Evolutionary conservation across 2,329 filamentous ascomycete species (phyloP), one percentile per base, ranked within the genome.

Genomic region (Alternaria atra): DNA sequence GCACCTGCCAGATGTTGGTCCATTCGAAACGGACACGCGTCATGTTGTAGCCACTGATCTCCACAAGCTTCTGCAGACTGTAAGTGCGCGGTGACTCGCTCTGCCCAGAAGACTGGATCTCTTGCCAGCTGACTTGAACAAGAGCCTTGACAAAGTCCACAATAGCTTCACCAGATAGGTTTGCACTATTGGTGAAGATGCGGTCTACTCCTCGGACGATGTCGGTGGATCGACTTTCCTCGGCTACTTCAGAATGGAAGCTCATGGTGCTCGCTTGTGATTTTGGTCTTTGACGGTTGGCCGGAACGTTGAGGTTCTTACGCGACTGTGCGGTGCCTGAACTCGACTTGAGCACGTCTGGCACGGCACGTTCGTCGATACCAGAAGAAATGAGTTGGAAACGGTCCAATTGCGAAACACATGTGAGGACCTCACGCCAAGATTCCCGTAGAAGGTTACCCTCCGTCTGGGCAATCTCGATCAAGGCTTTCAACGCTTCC

Each of bases 31-130:
- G 91, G 35, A 99, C 94, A 84, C 95, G 90, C 60, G 92, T 93
- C 95, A 99, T 99, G 82, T 99, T 99, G 87, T 99, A 99, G 80
- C 97, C 97, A 78, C 93, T 97, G 79, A 99, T 98, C 80, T 99
- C 95, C 15, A 99, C 96, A 65, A 99, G 88, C 80, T 99, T 99
- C 76, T 99, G 95, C 63, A 99, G 83, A 81, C 94, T 97, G 84
- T 97, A 99, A 8, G 94, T 99, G 55, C 96, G 89, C 10, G 95
- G 95, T 23, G 93, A 96, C 62, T 99, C 95, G 74, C 94, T 97
- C 58, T 94, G 92, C 0, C 95, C 95, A 0, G 95, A 98, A 4
- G 95, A 97, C 76, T 96, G 94, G 73, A 99, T 99, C 79, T 99
- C 95, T 74, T 98, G 94, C 95, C 95, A 98, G 79, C 94, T 98